phyloP scores from a whole-genome alignment of 768 basidiomycete species.

The Mycena vulgaris region DNA sequence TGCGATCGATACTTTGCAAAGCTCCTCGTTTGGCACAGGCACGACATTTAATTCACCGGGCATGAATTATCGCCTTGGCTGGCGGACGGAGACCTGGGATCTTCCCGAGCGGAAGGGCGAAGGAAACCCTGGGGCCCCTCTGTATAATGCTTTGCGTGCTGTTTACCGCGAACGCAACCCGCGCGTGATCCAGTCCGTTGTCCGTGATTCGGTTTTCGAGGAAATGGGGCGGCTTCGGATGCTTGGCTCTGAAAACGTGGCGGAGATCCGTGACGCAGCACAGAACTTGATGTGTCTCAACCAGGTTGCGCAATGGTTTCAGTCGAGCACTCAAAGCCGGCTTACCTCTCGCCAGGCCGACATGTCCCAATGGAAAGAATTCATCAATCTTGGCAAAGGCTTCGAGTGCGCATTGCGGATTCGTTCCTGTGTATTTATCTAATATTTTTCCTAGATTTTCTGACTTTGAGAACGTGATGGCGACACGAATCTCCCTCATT shows the following conservation, averaged over 20 bases:
- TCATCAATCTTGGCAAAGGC: constrained; percentile 64
- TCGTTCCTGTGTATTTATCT: not conserved
- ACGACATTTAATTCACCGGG: constrained; percentile 53
- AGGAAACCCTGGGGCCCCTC: constrained; percentile 65
- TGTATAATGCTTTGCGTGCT: constrained; percentile 87
- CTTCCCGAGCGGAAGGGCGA: constrained; percentile 74
- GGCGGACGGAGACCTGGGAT: constrained; percentile 98
- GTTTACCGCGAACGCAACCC: constrained; percentile 85
- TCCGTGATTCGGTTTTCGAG: constrained; percentile 66
- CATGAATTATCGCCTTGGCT: constrained; percentile 86
- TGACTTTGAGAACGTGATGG: constrained; percentile 82
- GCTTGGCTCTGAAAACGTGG: constrained; percentile 85
- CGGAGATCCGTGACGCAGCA: constrained; percentile 78
- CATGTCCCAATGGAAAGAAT: constrained; percentile 55
- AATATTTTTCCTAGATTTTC: constrained; percentile 68
- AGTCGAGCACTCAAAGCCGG: constrained; percentile 49
- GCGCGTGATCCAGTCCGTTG: constrained; percentile 59
- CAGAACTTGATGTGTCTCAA: constrained; percentile 86
- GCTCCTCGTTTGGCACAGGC: constrained; percentile 52
- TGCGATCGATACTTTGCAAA: constrained; percentile 79
- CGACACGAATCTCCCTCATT: constrained; percentile 87
- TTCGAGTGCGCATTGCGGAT: constrained; percentile 73
- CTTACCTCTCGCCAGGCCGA: constrained; percentile 53
- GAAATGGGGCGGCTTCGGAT: constrained; percentile 77
- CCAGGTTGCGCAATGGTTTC: constrained; percentile 81